phyloP scores from a whole-genome alignment of 768 basidiomycete species.

The Nidularia pulvinata region DNA sequence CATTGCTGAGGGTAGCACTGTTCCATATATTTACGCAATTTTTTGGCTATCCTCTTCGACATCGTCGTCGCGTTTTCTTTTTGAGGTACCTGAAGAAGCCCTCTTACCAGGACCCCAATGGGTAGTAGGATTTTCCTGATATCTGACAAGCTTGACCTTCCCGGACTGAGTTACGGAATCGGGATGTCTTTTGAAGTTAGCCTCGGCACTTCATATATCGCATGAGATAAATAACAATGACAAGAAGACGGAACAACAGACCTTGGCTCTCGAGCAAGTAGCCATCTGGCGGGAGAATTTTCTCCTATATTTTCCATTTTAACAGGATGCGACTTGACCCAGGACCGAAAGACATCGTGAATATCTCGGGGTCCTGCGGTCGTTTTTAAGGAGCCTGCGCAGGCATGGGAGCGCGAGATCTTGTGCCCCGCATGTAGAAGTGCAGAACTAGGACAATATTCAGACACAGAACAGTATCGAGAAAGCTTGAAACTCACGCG shows the following conservation, averaged over 20 bases:
- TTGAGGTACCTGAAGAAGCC: slow-evolving; percentile 36
- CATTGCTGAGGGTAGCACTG: no score
- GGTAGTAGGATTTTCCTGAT: slow-evolving; percentile 88
- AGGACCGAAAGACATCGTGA: slow-evolving; percentile 85
- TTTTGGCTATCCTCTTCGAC: slow-evolving; percentile 1
- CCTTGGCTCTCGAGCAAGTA: slow-evolving; percentile 73
- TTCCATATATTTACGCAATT: not conserved
- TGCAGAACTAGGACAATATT: slow-evolving; percentile 62
- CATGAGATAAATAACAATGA: slow-evolving; percentile 5
- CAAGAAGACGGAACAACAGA: slow-evolving; percentile 27
- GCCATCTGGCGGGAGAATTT: slow-evolving; percentile 63
- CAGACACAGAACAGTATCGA: not conserved
- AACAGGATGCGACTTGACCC: slow-evolving; percentile 81
- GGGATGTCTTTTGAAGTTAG: slow-evolving; percentile 81
- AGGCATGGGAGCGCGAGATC: slow-evolving; percentile 91
- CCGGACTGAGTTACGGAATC: slow-evolving; percentile 57
- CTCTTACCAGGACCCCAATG: slow-evolving; percentile 91
- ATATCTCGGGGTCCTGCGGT: slow-evolving; percentile 70
- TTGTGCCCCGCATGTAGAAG: slow-evolving; percentile 83
- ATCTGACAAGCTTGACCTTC: slow-evolving; percentile 79
- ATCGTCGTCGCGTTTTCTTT: slow-evolving; percentile 38
- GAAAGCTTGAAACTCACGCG: slow-evolving; percentile 49
- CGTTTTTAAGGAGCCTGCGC: slow-evolving; percentile 90
- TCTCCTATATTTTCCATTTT: slow-evolving; percentile 81
- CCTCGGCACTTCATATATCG: slow-evolving; percentile 37